phyloP scores from a whole-genome alignment of 805 yeast genomes.

The Candida vartiovaarae region DNA sequence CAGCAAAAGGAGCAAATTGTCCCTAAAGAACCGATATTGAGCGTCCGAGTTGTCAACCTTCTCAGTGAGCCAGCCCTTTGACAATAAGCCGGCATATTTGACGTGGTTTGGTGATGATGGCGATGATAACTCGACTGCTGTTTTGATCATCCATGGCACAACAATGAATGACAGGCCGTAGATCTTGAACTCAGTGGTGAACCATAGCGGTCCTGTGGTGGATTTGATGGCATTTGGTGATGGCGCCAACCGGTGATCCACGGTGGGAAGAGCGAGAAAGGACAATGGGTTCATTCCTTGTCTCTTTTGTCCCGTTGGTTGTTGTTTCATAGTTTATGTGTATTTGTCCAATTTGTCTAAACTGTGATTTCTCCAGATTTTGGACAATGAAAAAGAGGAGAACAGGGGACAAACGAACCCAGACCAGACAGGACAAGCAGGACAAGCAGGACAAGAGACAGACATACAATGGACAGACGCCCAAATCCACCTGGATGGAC shows the following conservation, averaged over 20 bases:
- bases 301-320: neutral
- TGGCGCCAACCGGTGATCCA: conserved; percentile 34
- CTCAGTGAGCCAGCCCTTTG: conserved; percentile 87
- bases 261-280: conserved; percentile 31
- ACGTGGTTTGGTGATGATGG: conserved; percentile 69
- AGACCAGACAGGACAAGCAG: neutral
- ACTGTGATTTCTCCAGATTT: neutral
- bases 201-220: conserved; percentile 53
- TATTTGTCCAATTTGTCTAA: neutral
- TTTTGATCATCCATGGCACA: conserved; percentile 76
- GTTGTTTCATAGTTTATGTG: neutral
- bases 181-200: conserved; percentile 63
- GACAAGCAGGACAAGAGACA: neutral
- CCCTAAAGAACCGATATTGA: conserved; percentile 84
- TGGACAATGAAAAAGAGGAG: neutral
- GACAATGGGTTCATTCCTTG: neutral
- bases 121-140: conserved; percentile 77
- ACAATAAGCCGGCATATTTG: conserved; percentile 50
- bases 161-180: conserved; percentile 56
- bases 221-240: conserved; percentile 3
- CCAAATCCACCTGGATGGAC: conserved; percentile 78
- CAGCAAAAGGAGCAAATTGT: conserved; percentile 61
- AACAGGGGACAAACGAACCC: neutral
- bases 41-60: conserved; percentile 89
- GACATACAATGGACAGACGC: conserved; percentile 36